These are phyloP conservation scores for Kwoniella dejecticola DNA, from an alignment of 768 basidiomycete genomes.

Conservation along the genomic window DNA sequence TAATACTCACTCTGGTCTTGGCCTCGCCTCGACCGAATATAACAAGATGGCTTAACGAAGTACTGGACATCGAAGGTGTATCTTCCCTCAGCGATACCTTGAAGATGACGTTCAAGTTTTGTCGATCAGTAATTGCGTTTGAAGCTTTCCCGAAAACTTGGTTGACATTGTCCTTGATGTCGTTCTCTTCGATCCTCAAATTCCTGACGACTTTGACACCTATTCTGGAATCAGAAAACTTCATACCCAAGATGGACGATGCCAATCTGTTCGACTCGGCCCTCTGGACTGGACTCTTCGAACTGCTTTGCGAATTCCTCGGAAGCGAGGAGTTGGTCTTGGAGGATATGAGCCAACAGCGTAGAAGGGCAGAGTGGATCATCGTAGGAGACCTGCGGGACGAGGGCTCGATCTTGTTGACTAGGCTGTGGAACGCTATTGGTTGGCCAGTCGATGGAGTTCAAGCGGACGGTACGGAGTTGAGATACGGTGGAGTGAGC, in stretches of 20 bases:
- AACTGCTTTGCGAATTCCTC: slow-evolving; percentile 78
- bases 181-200: slow-evolving; percentile 83
- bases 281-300: slow-evolving; percentile 79
- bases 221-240: slow-evolving; percentile 70
- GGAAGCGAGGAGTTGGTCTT: slow-evolving; percentile 90
- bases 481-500: slow-evolving; percentile 69
- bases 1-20: slow-evolving; percentile 76
- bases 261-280: slow-evolving; percentile 70
- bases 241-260: slow-evolving; percentile 70
- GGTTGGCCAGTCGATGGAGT: slow-evolving; percentile 65
- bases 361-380: slow-evolving; percentile 92
- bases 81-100: slow-evolving; percentile 74
- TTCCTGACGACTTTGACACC: slow-evolving; percentile 79
- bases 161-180: slow-evolving; percentile 86
- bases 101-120: slow-evolving; percentile 76
- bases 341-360: slow-evolving; percentile 95
- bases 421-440: slow-evolving; percentile 81
- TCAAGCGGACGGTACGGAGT: slow-evolving; percentile 32
- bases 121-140: slow-evolving; percentile 75
- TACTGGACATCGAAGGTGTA: slow-evolving; percentile 83
- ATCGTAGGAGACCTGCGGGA: slow-evolving; percentile 94
- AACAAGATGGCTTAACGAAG: slow-evolving; percentile 73
- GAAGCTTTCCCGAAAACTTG: slow-evolving; percentile 87
- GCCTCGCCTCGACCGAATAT: slow-evolving; percentile 79
- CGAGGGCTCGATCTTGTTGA: slow-evolving; percentile 78